Base-by-base conservation (phyloP, 2,329 filamentous ascomycete species). In the Epichloe baconii region DNA sequence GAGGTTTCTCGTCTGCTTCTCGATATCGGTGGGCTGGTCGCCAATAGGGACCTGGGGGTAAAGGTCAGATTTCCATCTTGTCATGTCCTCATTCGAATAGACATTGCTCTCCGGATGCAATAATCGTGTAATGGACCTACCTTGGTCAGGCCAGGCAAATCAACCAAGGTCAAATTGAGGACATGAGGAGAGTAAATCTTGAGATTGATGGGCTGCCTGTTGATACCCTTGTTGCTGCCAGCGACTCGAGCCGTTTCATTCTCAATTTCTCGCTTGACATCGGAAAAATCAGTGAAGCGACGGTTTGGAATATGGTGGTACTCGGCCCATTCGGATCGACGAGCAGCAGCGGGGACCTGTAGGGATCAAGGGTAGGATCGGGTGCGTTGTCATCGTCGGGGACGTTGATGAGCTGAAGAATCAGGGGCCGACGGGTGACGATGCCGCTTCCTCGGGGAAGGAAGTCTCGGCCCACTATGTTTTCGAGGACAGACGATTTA, bases 121-220 rank as follows among this genome's bases (percentile, higher is more conserved):
- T 23, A 5, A 5, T n/a, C 14, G 21, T 10, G 43, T 19, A 23
- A 36, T 52, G 56, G 56, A 19, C 69, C 49, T 67, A 88, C 86
- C 78, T 98, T 97, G 62, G 93, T 98, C 65, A 98, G 73, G 61
- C 93, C 93, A 3, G 93, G 93, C 63, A 98, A 71, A 76, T 98
- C 93, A 54, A 98, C 93, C 61, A 98, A 75, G 2, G 93, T 98
- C 70, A 98, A 75, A 70, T 94, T 98, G 54, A 98, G 79, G 54
- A 98, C 93, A 67, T 96, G 86, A 23, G 93, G 90, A 44, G 93
- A 97, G 73, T 95, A 98, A 56, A 98, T 93, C 68, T 97, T 97
- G 59, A 98, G 79, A 71, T 98, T 97, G 68, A 98, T 98, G 53
- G 93, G 89, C 66, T 95, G 88, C 56, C 93, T 79, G 68, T 95